Percentiles rank a stretch among this genome's conserved stretches.
phyloP scores from a whole-genome alignment of 768 basidiomycete species.

The Russula abietina region DNA sequence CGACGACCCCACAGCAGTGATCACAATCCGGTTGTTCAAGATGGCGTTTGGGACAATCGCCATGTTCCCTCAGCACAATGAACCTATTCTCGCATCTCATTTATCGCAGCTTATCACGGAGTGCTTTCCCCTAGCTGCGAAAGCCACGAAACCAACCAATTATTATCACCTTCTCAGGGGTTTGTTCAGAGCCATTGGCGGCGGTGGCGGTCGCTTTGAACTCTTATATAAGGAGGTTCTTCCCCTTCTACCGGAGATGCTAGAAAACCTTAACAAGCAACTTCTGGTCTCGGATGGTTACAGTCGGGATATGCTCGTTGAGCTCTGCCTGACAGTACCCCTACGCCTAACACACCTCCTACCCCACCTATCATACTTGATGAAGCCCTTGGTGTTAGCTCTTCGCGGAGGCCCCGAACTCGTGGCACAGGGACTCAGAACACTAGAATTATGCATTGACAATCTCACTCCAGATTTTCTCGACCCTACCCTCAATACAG shows the following conservation, averaged over 20 bases:
- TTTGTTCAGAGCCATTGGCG: constrained; percentile 88
- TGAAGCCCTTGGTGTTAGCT: constrained; percentile 92
- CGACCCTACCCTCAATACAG: constrained; percentile 90
- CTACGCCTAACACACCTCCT: constrained; percentile 91
- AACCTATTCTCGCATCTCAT: constrained; percentile 89
- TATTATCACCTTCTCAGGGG: constrained; percentile 91
- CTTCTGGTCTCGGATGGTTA: constrained; percentile 78
- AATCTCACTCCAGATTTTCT: constrained; percentile 97
- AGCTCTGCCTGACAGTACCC: constrained; percentile 94
- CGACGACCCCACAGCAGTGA: constrained; percentile 72
- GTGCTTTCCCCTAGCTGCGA: constrained; percentile 90
- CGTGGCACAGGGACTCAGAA: constrained; percentile 91
- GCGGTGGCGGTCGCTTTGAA: constrained; percentile 89
- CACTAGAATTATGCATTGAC: constrained; percentile 97
- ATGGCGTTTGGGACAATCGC: constrained; percentile 89
- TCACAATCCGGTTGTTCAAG: constrained; percentile 90
- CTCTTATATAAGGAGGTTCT: constrained; percentile 92
- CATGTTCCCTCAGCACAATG: constrained; percentile 65
- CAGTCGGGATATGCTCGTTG: constrained; percentile 88
- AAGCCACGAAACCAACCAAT: constrained; percentile 82
- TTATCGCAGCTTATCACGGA: constrained; percentile 92
- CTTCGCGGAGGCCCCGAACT: constrained; percentile 82
- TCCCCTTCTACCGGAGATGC: constrained; percentile 93
- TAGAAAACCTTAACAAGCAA: constrained; percentile 90
- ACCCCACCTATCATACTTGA: constrained; percentile 89